Base-by-base conservation (phyloP, 345 rosid genomes). In the Gossypium sturtianum region DNA sequence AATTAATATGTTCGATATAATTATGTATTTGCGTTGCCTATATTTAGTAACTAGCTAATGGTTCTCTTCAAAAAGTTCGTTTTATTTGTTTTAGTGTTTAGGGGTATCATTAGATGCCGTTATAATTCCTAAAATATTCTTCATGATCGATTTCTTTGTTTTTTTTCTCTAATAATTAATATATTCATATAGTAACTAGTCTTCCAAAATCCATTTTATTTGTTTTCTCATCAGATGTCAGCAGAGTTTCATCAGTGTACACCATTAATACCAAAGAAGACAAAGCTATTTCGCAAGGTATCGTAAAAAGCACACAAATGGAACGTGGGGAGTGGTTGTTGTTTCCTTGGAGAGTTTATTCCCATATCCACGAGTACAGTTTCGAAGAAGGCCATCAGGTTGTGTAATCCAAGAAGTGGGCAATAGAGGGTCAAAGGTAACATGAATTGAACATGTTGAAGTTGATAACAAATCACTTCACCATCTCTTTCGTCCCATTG, bases 391-490 rank as follows among this genome's bases (percentile, higher is more conserved):
- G 62, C 89, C 89, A 44, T 87, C 89, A 1, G 91, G 89, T 2
- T 87, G 90, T 65, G 48, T 85, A 62, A 85, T 87, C 64, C 80
- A 84, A 47, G 71, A 72, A 74, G 10, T 79, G 11, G 77, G 83
- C 0, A 48, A 74, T 56, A 85, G 84, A 9, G 19, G 52, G 66
- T 79, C 85, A 0, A 83, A 75, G 88, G 89, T 90, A 44, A 82
- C 66, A 16, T 86, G 91, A 89, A 84, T 90, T 54, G 92, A 90
- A 63, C 89, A 82, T 77, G 84, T 73, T 2, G 85, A 84, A 60
- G 87, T 75, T 19, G 91, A 86, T 69, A 71, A 85, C 22, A 23
- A 64, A 17, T 64, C 4, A 2, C 78, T 82, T 60, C 88, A 76
- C 51, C 57, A 15, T 11, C 47, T 80, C 23, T 88, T 81, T 66